Percentiles rank a stretch among this genome's conserved stretches.
Evolutionary conservation across 1,284 basidiomycete species (phyloP).

Genomic region (Tremellales sp.): DNA sequence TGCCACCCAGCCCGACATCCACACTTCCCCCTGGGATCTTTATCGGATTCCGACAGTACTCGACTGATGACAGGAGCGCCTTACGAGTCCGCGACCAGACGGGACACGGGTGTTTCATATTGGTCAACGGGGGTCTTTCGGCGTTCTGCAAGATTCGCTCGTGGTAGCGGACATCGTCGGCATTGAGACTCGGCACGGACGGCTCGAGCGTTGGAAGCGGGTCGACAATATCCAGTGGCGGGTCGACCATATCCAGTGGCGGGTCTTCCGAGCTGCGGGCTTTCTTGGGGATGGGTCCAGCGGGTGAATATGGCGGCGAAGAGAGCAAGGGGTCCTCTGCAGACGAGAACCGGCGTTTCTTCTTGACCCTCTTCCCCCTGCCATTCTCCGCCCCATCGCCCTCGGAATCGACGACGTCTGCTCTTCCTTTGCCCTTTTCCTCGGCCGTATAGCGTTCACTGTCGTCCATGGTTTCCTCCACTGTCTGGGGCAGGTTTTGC

Average conservation of each 20-base stretch:
- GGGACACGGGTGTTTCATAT: conserved; percentile 30
- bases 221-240: neutral
- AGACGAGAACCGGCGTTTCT: conserved; percentile 31
- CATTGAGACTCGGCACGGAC: conserved; percentile 4
- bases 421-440: conserved; percentile 25
- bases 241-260: conserved; percentile 1
- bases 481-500: neutral
- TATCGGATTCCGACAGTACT: conserved; percentile 34
- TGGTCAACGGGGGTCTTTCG: conserved; percentile 13
- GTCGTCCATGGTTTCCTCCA: neutral
- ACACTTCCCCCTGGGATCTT: conserved; percentile 36
- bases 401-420: neutral
- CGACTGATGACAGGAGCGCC: conserved; percentile 26
- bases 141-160: conserved; percentile 24
- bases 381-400: conserved; percentile 7
- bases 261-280: conserved; percentile 3
- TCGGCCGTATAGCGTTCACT: conserved; percentile 5
- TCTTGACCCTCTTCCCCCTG: conserved; percentile 25
- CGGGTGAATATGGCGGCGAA: no score
- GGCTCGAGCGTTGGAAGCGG: neutral
- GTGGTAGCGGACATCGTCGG: conserved; percentile 23
- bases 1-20: conserved; percentile 33
- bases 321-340: conserved; percentile 33
- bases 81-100: conserved; percentile 39
- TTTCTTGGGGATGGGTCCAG: conserved; percentile 11